Percentiles rank a stretch among this genome's conserved stretches.
These are phyloP conservation scores for Aspergillus sp. DNA, from an alignment of 2,329 filamentous ascomycete genomes.

Conservation along the genomic window DNA sequence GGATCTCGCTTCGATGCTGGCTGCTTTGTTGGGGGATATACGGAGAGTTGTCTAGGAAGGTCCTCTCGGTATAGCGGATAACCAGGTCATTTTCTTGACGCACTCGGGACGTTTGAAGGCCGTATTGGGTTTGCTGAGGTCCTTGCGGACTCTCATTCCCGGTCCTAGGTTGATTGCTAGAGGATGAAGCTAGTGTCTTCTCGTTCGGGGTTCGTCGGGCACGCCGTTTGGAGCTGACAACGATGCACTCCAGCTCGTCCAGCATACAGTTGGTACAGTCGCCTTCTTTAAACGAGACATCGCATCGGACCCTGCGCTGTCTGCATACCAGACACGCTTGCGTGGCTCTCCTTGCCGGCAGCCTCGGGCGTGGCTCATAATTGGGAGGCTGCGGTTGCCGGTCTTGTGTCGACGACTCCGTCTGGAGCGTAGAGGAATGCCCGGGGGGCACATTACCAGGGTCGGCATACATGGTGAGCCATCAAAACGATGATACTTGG, in stretches of 20 bases:
- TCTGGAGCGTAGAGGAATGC: neutral
- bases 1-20: neutral
- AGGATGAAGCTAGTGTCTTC: neutral
- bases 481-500: neutral
- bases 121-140: neutral
- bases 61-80: too few relatives aligned
- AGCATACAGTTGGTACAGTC: neutral
- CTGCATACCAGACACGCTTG: neutral
- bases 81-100: too few relatives aligned
- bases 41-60: too few relatives aligned
- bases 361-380: neutral
- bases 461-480: neutral
- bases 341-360: neutral
- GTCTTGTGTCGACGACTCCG: neutral
- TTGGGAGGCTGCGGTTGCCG: neutral
- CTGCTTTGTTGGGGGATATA: neutral
- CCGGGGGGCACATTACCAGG: neutral
- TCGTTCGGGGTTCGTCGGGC: neutral
- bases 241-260: neutral
- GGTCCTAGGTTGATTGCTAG: neutral
- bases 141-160: neutral
- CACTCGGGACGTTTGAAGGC: neutral
- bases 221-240: neutral
- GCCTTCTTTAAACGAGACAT: neutral
- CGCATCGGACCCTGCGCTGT: neutral